A percentile compares a stretch with the other conserved stretches of the same genome.
These are phyloP conservation scores for Ilex asprella DNA, from an alignment of 257 asterid genomes.

Conservation along the genomic window DNA sequence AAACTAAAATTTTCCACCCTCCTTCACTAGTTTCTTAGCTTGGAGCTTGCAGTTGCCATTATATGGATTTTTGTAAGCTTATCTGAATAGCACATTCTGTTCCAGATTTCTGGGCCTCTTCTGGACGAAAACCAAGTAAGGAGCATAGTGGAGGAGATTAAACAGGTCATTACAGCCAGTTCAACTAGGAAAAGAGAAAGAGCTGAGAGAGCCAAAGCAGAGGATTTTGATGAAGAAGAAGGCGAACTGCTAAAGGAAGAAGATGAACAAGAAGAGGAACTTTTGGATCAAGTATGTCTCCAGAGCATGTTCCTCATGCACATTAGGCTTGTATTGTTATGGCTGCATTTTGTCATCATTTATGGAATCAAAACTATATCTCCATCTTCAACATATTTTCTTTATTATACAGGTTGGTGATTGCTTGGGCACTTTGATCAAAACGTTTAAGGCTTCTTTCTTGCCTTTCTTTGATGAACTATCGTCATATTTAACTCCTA, in stretches of 20 bases:
- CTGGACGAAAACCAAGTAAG: slow-evolving; percentile 88
- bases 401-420: slow-evolving; percentile 66
- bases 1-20: too few species aligned
- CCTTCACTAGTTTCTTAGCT: background rate
- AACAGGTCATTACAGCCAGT: slow-evolving; percentile 87
- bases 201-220: slow-evolving; percentile 91
- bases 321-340: too few species aligned
- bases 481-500: slow-evolving; percentile 81
- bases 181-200: slow-evolving; percentile 81
- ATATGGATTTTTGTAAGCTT: too few species aligned
- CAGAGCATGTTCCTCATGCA: background rate
- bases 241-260: slow-evolving; percentile 91
- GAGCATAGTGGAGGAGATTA: slow-evolving; percentile 88
- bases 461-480: slow-evolving; percentile 93
- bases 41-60: background rate
- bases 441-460: slow-evolving; percentile 84
- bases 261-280: slow-evolving; percentile 97
- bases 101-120: slow-evolving; percentile 79
- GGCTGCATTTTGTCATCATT: too few species aligned
- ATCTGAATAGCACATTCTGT: background rate
- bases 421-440: slow-evolving; percentile 81
- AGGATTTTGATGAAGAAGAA: slow-evolving; percentile 98
- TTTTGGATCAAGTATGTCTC: slow-evolving; percentile 82
- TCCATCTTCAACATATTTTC: too few species aligned
- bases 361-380: too few species aligned